Percentiles rank a stretch among this genome's conserved stretches.
Conservation (phyloP, 352 stramenopile species). For the Saprolegnia parasitica region DNA sequence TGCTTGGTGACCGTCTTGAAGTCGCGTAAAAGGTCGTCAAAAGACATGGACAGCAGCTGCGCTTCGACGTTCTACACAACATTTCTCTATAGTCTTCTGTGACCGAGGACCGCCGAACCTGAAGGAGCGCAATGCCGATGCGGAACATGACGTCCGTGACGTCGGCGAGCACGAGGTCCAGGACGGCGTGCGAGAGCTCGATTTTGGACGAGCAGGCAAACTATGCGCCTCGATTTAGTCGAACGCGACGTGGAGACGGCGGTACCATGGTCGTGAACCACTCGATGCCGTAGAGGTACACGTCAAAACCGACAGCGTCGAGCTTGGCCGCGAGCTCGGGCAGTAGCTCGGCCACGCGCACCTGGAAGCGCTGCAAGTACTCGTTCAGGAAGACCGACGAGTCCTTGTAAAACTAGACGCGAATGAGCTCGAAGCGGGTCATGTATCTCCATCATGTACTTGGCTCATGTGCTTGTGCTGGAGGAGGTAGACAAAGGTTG, state of each 20-base stretch:
- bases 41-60: constrained; percentile 80
- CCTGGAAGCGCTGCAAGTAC: constrained; percentile 76
- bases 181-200: constrained; percentile 73
- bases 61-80: constrained; percentile 44
- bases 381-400: constrained; percentile 81
- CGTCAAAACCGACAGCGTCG: constrained; percentile 55
- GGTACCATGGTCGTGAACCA: constrained; percentile 81
- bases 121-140: constrained; percentile 70
- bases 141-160: constrained; percentile 78
- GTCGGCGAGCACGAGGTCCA: constrained; percentile 80
- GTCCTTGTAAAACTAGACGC: constrained; percentile 59
- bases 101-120: constrained; percentile 31
- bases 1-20: constrained; percentile 75
- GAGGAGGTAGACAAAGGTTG: constrained; percentile 76
- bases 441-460: constrained; percentile 29
- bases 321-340: constrained; percentile 64
- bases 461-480: constrained; percentile 71
- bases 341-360: constrained; percentile 61
- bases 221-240: constrained; percentile 24
- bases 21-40: constrained; percentile 76
- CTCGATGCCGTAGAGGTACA: constrained; percentile 83
- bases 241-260: neutral
- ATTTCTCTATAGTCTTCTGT: neutral
- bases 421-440: neutral
- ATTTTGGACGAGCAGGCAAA: constrained; percentile 81